Percentiles rank a stretch among this genome's conserved stretches.
Conservation (phyloP, 2,329 filamentous ascomycete species). For the Zalaria sp. region DNA sequence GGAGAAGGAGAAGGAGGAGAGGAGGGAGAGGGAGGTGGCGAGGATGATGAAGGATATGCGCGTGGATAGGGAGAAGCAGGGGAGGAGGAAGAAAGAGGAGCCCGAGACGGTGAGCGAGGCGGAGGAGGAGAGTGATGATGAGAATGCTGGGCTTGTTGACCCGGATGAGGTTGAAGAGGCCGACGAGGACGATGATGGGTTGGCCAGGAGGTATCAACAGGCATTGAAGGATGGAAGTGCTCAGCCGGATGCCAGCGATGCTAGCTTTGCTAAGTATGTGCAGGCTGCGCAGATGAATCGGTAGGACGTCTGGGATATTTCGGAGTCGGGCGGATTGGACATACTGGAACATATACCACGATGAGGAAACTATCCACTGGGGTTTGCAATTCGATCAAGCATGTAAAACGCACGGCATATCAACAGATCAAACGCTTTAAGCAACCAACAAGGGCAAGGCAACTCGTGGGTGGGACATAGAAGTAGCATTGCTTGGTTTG, state of each 20-base stretch:
- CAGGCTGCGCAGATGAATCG: conserved; percentile 8
- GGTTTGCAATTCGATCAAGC: too few relatives aligned
- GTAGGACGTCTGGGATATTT: neutral
- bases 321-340: neutral
- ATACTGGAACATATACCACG: neutral
- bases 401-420: too few relatives aligned
- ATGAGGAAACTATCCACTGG: neutral
- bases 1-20: conserved; percentile 57
- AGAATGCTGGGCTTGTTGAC: neutral
- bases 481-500: too few relatives aligned
- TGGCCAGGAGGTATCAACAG: conserved; percentile 64
- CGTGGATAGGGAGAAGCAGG: conserved; percentile 30
- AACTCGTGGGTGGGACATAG: too few relatives aligned
- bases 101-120: conserved; percentile 36
- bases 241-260: conserved; percentile 9
- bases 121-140: conserved; percentile 23
- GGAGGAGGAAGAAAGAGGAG: conserved; percentile 24
- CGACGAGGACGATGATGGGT: conserved; percentile 44
- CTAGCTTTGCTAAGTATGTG: conserved; percentile 13
- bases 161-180: conserved; percentile 20
- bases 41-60: conserved; percentile 93
- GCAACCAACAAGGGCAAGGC: too few relatives aligned
- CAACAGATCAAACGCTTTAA: too few relatives aligned
- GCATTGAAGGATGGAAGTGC: conserved; percentile 47
- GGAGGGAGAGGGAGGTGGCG: conserved; percentile 68